Conservation (phyloP, 1,139 yeast genomes). For the Yamadazyma diospyri region DNA sequence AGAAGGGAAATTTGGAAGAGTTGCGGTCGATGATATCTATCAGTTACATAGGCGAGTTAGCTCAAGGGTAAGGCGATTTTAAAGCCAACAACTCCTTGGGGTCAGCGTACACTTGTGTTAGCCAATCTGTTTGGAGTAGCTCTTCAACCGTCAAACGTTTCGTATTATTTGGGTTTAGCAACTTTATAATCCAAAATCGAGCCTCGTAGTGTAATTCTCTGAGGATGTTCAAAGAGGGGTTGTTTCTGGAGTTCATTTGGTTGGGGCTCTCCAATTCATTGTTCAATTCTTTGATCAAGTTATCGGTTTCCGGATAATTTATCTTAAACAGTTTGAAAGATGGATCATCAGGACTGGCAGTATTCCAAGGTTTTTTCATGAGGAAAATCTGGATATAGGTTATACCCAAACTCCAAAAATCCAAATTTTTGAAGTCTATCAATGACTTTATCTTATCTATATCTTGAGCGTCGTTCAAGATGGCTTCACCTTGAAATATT, state of each 20-base stretch:
- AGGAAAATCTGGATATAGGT: constrained; percentile 43
- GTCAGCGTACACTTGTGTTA: constrained; percentile 42
- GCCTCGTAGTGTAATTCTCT: constrained; percentile 40
- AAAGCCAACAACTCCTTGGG: constrained; percentile 28
- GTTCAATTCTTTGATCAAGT: constrained; percentile 16
- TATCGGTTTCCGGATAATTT: constrained; percentile 21
- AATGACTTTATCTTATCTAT: constrained; percentile 10
- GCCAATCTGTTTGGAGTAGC: constrained; percentile 36
- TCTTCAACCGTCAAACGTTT: constrained; percentile 23
- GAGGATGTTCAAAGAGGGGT: constrained; percentile 35
- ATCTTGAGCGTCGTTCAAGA: constrained; percentile 11
- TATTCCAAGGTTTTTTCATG: constrained; percentile 48
- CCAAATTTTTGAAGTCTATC: constrained; percentile 30
- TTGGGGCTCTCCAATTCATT: constrained; percentile 22
- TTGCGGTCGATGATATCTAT: too few species aligned
- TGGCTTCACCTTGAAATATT: constrained; percentile 29
- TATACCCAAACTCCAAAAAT: constrained; percentile 53
- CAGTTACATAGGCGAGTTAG: too few species aligned
- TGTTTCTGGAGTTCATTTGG: constrained; percentile 13
- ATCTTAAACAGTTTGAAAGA: constrained; percentile 22
- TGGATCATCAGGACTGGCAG: constrained; percentile 27
- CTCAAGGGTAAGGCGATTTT: constrained; percentile 1
- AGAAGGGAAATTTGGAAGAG: too few species aligned
- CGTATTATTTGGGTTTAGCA: constrained; percentile 31
- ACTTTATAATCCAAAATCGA: constrained; percentile 27